These are phyloP conservation scores for Chalciporus pseudorubinellus DNA, from an alignment of 768 basidiomycete genomes.

Conservation along the genomic window DNA sequence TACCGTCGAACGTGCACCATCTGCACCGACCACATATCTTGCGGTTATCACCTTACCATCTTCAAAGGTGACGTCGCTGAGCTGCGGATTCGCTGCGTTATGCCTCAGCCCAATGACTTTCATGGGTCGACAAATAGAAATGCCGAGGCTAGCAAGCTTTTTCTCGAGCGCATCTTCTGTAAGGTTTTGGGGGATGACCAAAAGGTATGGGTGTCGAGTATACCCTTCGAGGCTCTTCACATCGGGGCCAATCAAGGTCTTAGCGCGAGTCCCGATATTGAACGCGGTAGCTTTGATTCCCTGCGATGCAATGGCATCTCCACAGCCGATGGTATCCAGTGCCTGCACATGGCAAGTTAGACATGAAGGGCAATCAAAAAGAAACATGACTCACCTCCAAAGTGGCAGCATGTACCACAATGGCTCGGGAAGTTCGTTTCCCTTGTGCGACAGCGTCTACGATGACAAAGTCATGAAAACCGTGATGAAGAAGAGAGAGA, in stretches of 20 bases:
- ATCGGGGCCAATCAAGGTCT: conserved; percentile 27
- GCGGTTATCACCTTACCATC: conserved; percentile 42
- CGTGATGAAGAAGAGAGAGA: conserved; percentile 42
- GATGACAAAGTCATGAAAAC: conserved; percentile 40
- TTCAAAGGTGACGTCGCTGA: conserved; percentile 46
- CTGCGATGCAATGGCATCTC: conserved; percentile 35
- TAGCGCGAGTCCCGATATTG: conserved; percentile 30
- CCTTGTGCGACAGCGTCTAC: conserved; percentile 40
- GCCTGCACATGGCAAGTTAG: conserved; percentile 39
- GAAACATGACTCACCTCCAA: conserved; percentile 40
- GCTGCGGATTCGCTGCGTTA: conserved; percentile 24
- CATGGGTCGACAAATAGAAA: conserved; percentile 37
- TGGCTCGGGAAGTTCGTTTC: conserved; percentile 41
- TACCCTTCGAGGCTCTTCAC: conserved; percentile 37
- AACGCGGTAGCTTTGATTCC: conserved; percentile 34
- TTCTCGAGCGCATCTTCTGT: conserved; percentile 43
- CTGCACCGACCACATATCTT: conserved; percentile 50
- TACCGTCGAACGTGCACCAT: conserved; percentile 48
- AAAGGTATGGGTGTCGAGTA: conserved; percentile 43
- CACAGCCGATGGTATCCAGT: conserved; percentile 43
- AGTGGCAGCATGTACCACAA: conserved; percentile 50
- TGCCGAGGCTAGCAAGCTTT: conserved; percentile 30
- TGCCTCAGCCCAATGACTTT: conserved; percentile 39
- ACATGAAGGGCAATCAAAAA: conserved; percentile 12
- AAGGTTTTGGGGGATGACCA: conserved; percentile 43